Percentiles rank a stretch among this genome's conserved stretches.
phyloP scores from a whole-genome alignment of 306 rosid species.

The Dryas alaskensis region DNA sequence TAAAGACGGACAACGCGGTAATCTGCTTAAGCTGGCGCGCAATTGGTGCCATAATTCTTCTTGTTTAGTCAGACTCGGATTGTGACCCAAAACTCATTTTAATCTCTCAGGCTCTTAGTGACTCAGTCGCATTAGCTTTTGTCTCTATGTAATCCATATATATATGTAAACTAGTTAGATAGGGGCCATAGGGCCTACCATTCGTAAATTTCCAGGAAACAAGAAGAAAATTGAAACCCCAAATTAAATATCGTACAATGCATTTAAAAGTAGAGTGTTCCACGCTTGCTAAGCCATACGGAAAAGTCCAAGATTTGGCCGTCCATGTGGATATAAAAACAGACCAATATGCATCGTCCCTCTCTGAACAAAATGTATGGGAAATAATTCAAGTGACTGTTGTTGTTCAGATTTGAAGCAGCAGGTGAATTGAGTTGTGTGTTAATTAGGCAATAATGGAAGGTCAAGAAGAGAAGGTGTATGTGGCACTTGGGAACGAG shows the following conservation, averaged over 20 bases:
- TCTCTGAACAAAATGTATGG: not conserved
- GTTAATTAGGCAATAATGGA: slow-evolving; percentile 28
- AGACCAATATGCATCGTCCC: not conserved
- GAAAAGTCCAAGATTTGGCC: slow-evolving; percentile 43
- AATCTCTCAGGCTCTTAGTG: not conserved
- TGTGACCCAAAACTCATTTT: slow-evolving; percentile 7
- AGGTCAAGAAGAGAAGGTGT: slow-evolving; percentile 42
- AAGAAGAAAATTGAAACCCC: not conserved
- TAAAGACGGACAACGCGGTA: not conserved
- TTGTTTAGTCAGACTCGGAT: not conserved
- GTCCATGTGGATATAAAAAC: slow-evolving; percentile 16
- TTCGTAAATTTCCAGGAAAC: slow-evolving; percentile 8
- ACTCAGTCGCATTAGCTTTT: not conserved
- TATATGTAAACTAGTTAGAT: slow-evolving; percentile 13
- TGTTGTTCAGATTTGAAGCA: slow-evolving; percentile 1
- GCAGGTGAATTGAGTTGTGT: not conserved
- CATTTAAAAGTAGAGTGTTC: not conserved
- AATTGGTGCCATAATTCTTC: not conserved
- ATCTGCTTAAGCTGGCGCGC: not conserved
- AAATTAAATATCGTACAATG: not conserved
- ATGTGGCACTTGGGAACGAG: slow-evolving; percentile 78
- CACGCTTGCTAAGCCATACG: slow-evolving; percentile 11
- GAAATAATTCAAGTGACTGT: not conserved
- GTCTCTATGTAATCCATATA: not conserved
- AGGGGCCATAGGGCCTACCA: not conserved